A percentile compares a stretch with the other conserved stretches of the same genome.
Conservation (phyloP, 225 moss, liverwort and hornwort genomes). For the Lunularia cruciata region DNA sequence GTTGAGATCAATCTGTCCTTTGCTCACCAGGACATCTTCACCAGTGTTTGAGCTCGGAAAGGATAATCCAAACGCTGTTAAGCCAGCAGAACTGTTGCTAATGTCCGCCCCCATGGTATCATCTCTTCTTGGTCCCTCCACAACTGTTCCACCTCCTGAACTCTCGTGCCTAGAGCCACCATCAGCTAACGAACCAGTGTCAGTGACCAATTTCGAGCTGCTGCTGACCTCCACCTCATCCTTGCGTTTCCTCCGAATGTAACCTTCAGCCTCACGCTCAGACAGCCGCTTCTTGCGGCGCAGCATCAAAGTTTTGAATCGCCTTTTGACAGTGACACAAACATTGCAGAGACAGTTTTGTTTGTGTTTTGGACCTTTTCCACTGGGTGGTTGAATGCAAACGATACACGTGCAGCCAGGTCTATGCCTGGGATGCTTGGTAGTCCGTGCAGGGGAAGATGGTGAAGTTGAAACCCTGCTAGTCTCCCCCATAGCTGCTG, state of each 20-base stretch:
- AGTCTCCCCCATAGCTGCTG: conserved; percentile 59
- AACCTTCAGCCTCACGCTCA: conserved; percentile 81
- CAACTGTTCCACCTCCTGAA: conserved; percentile 48
- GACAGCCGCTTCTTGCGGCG: conserved; percentile 95
- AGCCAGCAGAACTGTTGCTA: conserved; percentile 29
- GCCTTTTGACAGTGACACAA: conserved; percentile 96
- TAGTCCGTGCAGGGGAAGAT: conserved; percentile 72
- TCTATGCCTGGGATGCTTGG: conserved; percentile 96
- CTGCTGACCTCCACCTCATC: conserved; percentile 51
- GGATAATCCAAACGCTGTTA: conserved; percentile 21
- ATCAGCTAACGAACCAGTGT: conserved; percentile 59
- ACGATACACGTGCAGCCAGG: conserved; percentile 98
- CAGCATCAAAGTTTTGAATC: conserved; percentile 93
- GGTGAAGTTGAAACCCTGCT: conserved; percentile 61
- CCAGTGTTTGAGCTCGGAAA: conserved; percentile 33
- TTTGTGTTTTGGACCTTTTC: conserved; percentile 98
- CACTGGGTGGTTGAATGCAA: conserved; percentile 98
- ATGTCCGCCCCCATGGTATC: conserved; percentile 24
- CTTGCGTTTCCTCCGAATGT: conserved; percentile 68
- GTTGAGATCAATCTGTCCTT: conserved; percentile 93
- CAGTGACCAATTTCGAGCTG: conserved; percentile 37
- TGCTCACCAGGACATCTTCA: conserved; percentile 45
- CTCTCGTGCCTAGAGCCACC: conserved; percentile 57
- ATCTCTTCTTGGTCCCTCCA: conserved; percentile 50
- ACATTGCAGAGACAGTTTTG: conserved; percentile 96